Base-by-base conservation (phyloP, 106 monocot species). In the Apostasia ramifera region DNA sequence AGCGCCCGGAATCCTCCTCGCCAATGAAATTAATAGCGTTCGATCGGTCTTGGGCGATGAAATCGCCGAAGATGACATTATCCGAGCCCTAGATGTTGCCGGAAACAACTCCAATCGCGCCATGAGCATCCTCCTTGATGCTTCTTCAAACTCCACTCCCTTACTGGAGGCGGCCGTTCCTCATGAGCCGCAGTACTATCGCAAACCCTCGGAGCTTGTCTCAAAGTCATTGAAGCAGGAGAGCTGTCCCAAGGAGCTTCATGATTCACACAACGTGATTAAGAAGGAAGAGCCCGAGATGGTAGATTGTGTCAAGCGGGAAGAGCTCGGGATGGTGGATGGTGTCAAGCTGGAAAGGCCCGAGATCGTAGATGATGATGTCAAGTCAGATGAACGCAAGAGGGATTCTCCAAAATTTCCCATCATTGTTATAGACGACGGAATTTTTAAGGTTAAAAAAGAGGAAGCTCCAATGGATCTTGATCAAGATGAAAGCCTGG, bases 121-220 rank as follows among this genome's bases (percentile, higher is more conserved):
- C 61, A 71, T 86, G 70, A 81, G 82, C 63, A 64, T 80, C n/a
- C 80, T 88, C 66, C 83, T 88, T 11, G 88, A 88, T 51, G 44
- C 62, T 42, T 59, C 73, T 50, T 50, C 50, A 4, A 8, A 4
- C 4, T 50, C 50, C 50, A 50, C 8, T 4, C 6, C 50, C 8
- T 12, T 45, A 13, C 43, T 9, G 44, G 45, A 12, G 62, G 39
- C 43, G 45, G 45, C 13, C 8, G 62, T 5, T 63, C 10, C 39
- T 45, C 4, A 2, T 63, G n/a, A 63, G 62, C 44, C 2, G 61
- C 61, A 12, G 44, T 12, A 8, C 12, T 2, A 3, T 8, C 12
- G 9, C 10, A 12, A 56, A n/a, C 56, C 4, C 56, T 5, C 52
- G 1, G 52, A 52, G 52, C 11, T 5, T 11, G 11, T 6, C 52